phyloP scores from a whole-genome alignment of 345 rosid genomes.

The Euclidium syriacum region DNA sequence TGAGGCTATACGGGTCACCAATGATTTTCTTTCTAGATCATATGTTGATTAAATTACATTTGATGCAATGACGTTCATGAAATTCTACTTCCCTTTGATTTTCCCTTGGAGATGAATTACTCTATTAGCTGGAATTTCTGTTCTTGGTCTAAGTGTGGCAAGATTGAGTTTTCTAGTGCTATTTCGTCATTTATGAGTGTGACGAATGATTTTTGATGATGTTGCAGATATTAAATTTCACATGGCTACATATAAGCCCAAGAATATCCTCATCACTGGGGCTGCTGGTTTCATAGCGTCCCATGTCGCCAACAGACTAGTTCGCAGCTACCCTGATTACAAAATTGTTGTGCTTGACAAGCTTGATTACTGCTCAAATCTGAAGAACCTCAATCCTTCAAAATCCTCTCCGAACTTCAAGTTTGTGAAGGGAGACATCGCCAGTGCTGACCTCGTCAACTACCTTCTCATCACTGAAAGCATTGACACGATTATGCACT shows the following conservation, averaged over 20 bases:
- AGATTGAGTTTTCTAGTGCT: neutral
- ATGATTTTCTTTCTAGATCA: neutral
- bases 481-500: constrained; percentile 90
- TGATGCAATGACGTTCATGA: neutral
- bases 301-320: constrained; percentile 69
- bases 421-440: constrained; percentile 78
- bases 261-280: constrained; percentile 82
- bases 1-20: neutral
- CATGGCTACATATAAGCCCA: constrained; percentile 58
- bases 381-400: constrained; percentile 66
- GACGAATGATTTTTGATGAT: neutral
- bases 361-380: constrained; percentile 84
- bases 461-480: constrained; percentile 85
- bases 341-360: constrained; percentile 90
- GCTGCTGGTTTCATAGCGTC: constrained; percentile 87
- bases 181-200: neutral
- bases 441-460: constrained; percentile 89
- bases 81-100: neutral
- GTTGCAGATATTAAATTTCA: constrained; percentile 1
- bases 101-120: neutral
- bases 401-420: constrained; percentile 71
- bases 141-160: neutral
- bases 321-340: constrained; percentile 74
- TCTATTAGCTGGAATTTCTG: neutral
- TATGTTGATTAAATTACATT: neutral